phyloP scores from a whole-genome alignment of 345 rosid genomes.

The Cardiospermum halicacabum region DNA sequence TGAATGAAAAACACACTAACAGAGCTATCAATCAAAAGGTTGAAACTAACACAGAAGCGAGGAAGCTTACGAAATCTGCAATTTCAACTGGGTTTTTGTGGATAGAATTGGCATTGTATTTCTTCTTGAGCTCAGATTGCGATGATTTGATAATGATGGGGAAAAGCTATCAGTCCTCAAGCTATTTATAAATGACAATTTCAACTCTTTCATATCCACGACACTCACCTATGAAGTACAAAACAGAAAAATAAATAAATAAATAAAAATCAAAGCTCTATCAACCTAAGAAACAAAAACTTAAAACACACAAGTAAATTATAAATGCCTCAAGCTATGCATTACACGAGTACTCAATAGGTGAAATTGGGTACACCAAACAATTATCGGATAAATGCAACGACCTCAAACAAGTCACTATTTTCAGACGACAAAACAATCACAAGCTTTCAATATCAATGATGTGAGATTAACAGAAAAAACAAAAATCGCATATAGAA shows the following conservation, averaged over 20 bases:
- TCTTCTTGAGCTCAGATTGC: constrained; percentile 15
- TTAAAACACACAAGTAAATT: not conserved
- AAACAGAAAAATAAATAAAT: too few species aligned
- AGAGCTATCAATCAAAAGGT: constrained; percentile 15
- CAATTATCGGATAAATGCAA: not conserved
- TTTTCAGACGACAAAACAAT: not conserved
- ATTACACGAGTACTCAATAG: not conserved
- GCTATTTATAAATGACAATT: constrained; percentile 22
- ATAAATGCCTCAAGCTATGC: not conserved
- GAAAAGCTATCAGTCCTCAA: constrained; percentile 23
- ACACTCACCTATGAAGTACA: constrained; percentile 26
- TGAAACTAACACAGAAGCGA: too few species aligned
- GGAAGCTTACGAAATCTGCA: constrained; percentile 38
- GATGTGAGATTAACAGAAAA: not conserved
- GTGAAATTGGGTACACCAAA: not conserved
- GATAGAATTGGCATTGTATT: not conserved
- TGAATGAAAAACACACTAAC: not conserved
- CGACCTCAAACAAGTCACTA: not conserved
- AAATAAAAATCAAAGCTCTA: not conserved
- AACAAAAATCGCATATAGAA: not conserved
- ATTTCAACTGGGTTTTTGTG: constrained; percentile 20
- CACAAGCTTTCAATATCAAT: not conserved
- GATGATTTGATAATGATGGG: constrained; percentile 19
- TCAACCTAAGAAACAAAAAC: not conserved
- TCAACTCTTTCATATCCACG: constrained; percentile 20